Evolutionary conservation across 179 eudicot genomes (phyloP), one percentile per base, ranked within the genome.

Genomic region (Gypsophila paniculata): DNA sequence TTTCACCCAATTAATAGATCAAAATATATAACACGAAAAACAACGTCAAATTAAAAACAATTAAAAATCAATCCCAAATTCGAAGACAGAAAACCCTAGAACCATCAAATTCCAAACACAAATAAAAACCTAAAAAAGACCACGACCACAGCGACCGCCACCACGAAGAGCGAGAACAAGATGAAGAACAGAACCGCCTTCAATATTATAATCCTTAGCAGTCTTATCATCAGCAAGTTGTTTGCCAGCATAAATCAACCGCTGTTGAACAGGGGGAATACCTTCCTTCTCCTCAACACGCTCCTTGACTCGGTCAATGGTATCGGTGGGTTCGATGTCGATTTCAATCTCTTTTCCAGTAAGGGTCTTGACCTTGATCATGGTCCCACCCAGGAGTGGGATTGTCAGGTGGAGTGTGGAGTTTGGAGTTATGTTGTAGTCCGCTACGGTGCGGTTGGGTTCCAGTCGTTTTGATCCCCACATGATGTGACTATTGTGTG

Each of bases 151-250:
- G 12, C 15, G 8, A 59, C 6, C 8, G 10, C 65, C 68, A 9
- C 69, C 67, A n/a, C 67, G 69, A 39, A 65, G 69, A 65, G 69
- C 69, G 18, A 65, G 69, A 19, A 65, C 69, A 65, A 65, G 69
- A 12, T 65, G 69, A 65, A 65, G 69, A 65, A 65, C 69, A 65
- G 52, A 39, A 15, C 69, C 69, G n/a, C 69, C 53, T 9, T 65
- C 69, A 42, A 65, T 65, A 65, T 65, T 65, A 65, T 65, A 65
- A 11, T 65, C 69, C 17, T 39, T 39, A 65, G 69, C 69, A n/a
- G 69, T 65, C 69, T 65, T 65, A 65, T 65, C 69, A 65, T 65
- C 69, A 65, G 69, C 53, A 36, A 65, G 44, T 8, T 65, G 69
- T 19, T 65, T 65, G 2, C 69, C 69, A 42, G 69, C 69, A 65